Evolutionary conservation across 108 stramenopile species (phyloP), one percentile per base, ranked within the genome.

Genomic region (Nitzschia putrida): DNA sequence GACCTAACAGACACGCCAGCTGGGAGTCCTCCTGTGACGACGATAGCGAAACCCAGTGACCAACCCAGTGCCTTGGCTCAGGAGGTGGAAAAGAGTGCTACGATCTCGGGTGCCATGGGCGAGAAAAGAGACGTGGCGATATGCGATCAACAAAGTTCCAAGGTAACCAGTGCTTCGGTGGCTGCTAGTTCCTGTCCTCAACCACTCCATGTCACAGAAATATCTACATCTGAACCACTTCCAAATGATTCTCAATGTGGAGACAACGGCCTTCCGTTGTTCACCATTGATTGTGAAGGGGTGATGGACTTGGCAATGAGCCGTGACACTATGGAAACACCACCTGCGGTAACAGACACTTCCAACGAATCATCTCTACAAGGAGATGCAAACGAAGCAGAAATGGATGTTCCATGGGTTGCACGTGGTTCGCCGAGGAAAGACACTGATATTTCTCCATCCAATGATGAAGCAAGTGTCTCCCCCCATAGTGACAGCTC

Each of bases 231-330:
- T 14, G 29, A 34, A 34, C 29, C 29, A 34, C 29, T 34, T 4
- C 29, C 29, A 34, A 34, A 34, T 34, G 29, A 34, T 34, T 20
- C 34, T 4, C 3, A 59, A 21, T 4, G n/a, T 18, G 29, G 44
- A 18, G 65, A 42, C 37, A 25, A 40, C 61, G 61, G 39, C 11
- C 61, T 4, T 16, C 55, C 66, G 44, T 72, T 88, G n/a, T 91
- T 91, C 77, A 79, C 87, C 25, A 81, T 91, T 53, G 90, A 91
- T 75, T 82, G 87, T 23, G 77, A 53, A 8, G 86, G 86, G 26
- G 37, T n/a, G 21, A 11, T 40, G 10, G 65, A 38, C 34, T 2
- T 50, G 26, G 25, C 39, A 23, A 66, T 2, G 67, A 55, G 42
- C 20, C 43, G 44, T 3, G 16, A 39, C 8, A 50, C 49, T 20